phyloP scores from a whole-genome alignment of 2,329 filamentous ascomycete species.

The Epichloe festucae region DNA sequence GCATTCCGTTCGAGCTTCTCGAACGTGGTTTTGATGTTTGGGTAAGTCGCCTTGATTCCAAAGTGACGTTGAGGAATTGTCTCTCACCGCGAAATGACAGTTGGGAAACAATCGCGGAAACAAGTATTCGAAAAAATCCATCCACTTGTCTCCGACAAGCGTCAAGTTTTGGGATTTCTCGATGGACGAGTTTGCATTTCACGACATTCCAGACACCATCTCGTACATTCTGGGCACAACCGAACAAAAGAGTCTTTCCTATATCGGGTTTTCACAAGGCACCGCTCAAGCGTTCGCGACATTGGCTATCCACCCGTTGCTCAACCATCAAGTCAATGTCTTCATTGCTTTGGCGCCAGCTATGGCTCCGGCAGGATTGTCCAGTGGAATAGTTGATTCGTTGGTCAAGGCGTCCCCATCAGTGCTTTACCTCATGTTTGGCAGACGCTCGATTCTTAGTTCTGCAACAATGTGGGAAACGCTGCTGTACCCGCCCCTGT shows the following conservation, averaged over 20 bases:
- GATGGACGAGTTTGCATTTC: slow-evolving; percentile 95
- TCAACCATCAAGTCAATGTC: slow-evolving; percentile 88
- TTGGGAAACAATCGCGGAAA: slow-evolving; percentile 96
- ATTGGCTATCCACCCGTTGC: slow-evolving; percentile 76
- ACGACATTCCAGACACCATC: slow-evolving; percentile 94
- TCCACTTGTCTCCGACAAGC: slow-evolving; percentile 60
- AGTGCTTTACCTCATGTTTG: slow-evolving; percentile 85
- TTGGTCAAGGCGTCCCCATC: slow-evolving; percentile 89
- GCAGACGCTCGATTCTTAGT: slow-evolving; percentile 77
- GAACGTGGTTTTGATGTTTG: slow-evolving; percentile 93
- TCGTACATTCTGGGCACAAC: slow-evolving; percentile 81
- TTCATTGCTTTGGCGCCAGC: slow-evolving; percentile 93
- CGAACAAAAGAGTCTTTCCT: slow-evolving; percentile 70
- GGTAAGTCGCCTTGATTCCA: slow-evolving; percentile 35
- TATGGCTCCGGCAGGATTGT: slow-evolving; percentile 87
- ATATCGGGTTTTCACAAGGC: slow-evolving; percentile 94
- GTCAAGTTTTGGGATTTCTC: slow-evolving; percentile 91
- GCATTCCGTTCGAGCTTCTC: slow-evolving; percentile 77
- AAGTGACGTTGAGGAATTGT: neutral
- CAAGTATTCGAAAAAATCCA: slow-evolving; percentile 96
- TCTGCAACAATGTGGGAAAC: slow-evolving; percentile 97
- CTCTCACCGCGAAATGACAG: slow-evolving; percentile 24
- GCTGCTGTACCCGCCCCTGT: slow-evolving; percentile 87
- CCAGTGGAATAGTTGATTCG: slow-evolving; percentile 81
- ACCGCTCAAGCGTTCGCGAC: slow-evolving; percentile 94